Evolutionary conservation across 345 rosid genomes (phyloP).

Genomic region (Aethionema arabicum): DNA sequence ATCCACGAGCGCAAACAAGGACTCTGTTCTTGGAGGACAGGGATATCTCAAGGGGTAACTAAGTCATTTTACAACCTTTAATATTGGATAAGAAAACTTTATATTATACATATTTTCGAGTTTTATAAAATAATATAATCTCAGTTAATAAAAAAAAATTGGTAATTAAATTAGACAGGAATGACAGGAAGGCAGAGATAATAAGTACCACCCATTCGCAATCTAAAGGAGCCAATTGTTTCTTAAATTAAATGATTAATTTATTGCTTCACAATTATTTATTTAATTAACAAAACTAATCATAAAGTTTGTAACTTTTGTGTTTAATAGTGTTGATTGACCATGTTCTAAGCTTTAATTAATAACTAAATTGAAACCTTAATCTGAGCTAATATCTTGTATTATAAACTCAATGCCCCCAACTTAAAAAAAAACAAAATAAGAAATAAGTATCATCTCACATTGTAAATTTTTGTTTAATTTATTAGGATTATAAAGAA

Average conservation of each 20-base stretch:
- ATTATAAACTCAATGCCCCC: too few relatives aligned
- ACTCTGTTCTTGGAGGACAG: conserved; percentile 23
- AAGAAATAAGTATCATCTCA: too few relatives aligned
- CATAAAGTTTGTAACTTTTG: not conserved
- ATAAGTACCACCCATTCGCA: conserved; percentile 23
- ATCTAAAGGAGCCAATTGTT: conserved; percentile 34
- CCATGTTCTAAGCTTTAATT: conserved; percentile 21
- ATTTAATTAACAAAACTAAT: not conserved
- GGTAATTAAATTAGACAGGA: not conserved
- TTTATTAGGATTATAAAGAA: too few relatives aligned
- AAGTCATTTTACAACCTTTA: not conserved
- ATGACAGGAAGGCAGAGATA: conserved; percentile 28
- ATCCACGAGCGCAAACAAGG: conserved; percentile 25
- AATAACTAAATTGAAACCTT: too few relatives aligned
- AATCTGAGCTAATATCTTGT: too few relatives aligned
- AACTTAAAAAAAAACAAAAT: too few relatives aligned
- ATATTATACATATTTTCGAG: too few relatives aligned
- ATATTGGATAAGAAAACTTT: not conserved
- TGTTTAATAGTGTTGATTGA: conserved; percentile 9
- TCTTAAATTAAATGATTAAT: not conserved
- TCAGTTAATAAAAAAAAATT: too few relatives aligned
- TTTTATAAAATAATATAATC: too few relatives aligned
- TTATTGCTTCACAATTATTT: conserved; percentile 1
- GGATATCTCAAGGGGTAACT: conserved; percentile 2
- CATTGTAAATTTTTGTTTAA: too few relatives aligned